These are phyloP conservation scores for Aureobasidium zeae DNA, from an alignment of 2,329 filamentous ascomycete genomes.

Conservation along the genomic window DNA sequence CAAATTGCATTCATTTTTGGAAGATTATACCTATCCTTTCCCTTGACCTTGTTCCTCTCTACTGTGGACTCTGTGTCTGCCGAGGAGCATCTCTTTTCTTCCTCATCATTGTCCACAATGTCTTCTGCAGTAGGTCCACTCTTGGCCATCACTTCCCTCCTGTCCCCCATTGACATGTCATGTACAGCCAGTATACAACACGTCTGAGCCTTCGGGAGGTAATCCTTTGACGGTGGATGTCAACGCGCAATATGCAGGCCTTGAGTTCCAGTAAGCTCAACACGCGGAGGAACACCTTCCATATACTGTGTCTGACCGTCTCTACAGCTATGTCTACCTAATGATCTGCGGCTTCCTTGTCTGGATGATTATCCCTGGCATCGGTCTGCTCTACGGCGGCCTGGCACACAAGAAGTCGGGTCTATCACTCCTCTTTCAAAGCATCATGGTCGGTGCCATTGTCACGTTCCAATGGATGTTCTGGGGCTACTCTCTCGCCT, in stretches of 20 bases:
- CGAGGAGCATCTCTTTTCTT: neutral
- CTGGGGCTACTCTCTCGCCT: conserved; percentile 54
- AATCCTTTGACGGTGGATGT: conserved; percentile 45
- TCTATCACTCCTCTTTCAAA: conserved; percentile 54
- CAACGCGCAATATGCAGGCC: conserved; percentile 49
- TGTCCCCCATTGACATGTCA: neutral
- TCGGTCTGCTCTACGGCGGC: conserved; percentile 56
- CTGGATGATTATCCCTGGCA: conserved; percentile 58
- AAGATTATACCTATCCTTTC: neutral
- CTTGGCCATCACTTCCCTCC: neutral
- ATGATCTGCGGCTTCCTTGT: conserved; percentile 52
- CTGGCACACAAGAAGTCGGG: conserved; percentile 54
- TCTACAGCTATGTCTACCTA: conserved; percentile 44
- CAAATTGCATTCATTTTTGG: neutral
- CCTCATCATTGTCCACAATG: neutral
- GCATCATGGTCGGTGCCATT: conserved; percentile 44
- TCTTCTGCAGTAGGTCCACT: conserved; percentile 6
- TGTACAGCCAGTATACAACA: conserved; percentile 30
- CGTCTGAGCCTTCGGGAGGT: conserved; percentile 43
- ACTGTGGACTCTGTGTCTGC: neutral
- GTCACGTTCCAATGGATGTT: conserved; percentile 53
- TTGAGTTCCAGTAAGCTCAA: conserved; percentile 42
- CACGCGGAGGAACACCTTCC: neutral
- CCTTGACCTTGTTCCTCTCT: too few species aligned
- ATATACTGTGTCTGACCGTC: neutral